Evolutionary conservation across 768 basidiomycete species (phyloP).

Genomic region (Naematelia aurantialba): DNA sequence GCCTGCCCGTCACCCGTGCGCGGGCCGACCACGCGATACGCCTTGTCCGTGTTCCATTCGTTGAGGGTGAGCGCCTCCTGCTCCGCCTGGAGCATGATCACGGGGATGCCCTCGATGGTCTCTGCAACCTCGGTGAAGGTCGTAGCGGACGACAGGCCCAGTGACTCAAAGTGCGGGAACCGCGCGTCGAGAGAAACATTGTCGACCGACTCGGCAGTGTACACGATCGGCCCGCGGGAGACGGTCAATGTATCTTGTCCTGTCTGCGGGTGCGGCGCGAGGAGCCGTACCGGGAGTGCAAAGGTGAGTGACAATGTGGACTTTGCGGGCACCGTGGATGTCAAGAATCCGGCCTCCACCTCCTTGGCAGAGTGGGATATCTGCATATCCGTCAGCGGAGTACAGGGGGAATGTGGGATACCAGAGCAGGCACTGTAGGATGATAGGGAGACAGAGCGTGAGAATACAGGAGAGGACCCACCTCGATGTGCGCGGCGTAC

Average conservation of each 20-base stretch:
- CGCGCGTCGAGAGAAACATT: constrained; percentile 19
- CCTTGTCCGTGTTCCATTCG: constrained; percentile 1
- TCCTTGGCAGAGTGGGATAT: background rate
- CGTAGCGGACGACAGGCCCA: constrained; percentile 21
- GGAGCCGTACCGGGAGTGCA: constrained; percentile 24
- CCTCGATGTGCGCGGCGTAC: constrained; percentile 26
- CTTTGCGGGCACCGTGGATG: background rate
- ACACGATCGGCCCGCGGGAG: constrained; percentile 34
- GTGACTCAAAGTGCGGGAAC: constrained; percentile 27
- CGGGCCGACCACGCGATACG: constrained; percentile 8
- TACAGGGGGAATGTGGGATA: too few relatives aligned
- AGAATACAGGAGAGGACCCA: constrained; percentile 8
- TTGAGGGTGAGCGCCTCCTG: background rate
- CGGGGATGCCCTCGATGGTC: constrained; percentile 19
- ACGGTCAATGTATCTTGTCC: constrained; percentile 30
- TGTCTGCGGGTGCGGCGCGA: constrained; percentile 22
- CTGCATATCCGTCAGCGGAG: background rate
- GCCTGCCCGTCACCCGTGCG: background rate
- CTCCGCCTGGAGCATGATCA: constrained; percentile 11
- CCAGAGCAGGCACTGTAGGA: background rate
- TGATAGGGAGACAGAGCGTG: background rate
- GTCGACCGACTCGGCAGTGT: constrained; percentile 30
- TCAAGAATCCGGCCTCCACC: background rate
- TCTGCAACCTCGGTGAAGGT: constrained; percentile 12
- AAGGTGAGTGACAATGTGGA: constrained; percentile 8